phyloP scores from a whole-genome alignment of 2,329 filamentous ascomycete genomes.

The Graphium sp. region DNA sequence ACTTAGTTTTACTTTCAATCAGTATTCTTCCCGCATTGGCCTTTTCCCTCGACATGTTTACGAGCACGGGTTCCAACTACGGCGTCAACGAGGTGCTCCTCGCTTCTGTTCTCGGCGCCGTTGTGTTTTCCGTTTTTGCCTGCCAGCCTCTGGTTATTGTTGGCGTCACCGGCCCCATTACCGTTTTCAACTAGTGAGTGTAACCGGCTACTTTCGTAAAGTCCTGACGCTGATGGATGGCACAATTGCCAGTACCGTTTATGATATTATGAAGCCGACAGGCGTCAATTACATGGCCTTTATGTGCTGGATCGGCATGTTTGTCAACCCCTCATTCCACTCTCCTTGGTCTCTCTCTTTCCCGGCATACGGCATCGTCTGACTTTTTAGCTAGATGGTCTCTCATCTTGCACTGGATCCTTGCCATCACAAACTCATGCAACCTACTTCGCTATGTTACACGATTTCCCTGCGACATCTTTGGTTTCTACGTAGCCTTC shows the following conservation, averaged over 20 bases:
- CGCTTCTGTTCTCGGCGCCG: slow-evolving; percentile 63
- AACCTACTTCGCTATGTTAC: slow-evolving; percentile 83
- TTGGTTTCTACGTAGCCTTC: slow-evolving; percentile 84
- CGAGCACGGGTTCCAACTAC: slow-evolving; percentile 68
- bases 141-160: slow-evolving; percentile 83
- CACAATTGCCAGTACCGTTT: slow-evolving; percentile 47
- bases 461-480: slow-evolving; percentile 82
- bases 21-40: slow-evolving; percentile 78
- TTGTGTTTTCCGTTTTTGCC: slow-evolving; percentile 65
- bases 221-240: too few relatives aligned
- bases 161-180: slow-evolving; percentile 81
- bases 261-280: slow-evolving; percentile 65
- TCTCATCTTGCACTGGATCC: slow-evolving; percentile 66
- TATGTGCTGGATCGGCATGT: slow-evolving; percentile 82
- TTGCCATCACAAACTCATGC: slow-evolving; percentile 73
- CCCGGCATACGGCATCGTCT: neutral
- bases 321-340: slow-evolving; percentile 13
- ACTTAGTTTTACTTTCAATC: too few relatives aligned
- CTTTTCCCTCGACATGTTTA: slow-evolving; percentile 88
- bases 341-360: neutral
- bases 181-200: slow-evolving; percentile 71
- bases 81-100: slow-evolving; percentile 87
- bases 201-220: neutral
- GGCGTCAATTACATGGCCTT: slow-evolving; percentile 75
- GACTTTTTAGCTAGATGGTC: slow-evolving; percentile 44